Evolutionary conservation across 805 yeast species (phyloP), one percentile per base, ranked within the genome.

Genomic region (Candida easanensis): DNA sequence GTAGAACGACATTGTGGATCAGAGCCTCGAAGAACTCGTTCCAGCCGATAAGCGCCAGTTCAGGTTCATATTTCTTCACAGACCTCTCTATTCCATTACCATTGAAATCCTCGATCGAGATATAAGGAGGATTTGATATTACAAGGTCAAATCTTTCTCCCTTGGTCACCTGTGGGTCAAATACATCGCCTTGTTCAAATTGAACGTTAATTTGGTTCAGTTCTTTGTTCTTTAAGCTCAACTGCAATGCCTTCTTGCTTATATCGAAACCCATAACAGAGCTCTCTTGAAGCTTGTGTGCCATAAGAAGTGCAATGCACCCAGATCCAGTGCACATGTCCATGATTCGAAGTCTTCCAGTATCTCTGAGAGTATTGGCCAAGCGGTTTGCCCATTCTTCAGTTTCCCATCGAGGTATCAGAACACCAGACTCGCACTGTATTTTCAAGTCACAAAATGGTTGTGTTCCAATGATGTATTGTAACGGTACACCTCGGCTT

Each of bases 341-440:
- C 8, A 84, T 49, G 2, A 81, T 62, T 2, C 44, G 53, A 18
- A 58, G 19, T 3, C 19, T 38, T 5, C 19, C 30, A n/a, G 21
- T 5, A 38, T 53, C 37, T 1, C 56, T 39, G 7, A 46, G 22
- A 8, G 48, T 46, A 0, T 18, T 15, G 13, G 67, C 62, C 17
- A 84, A 58, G 42, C 70, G 71, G 22, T 66, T 27, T 9, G 76
- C 68, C 97, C 97, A 91, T 56, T 88, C 96, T 60, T 91, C 98
- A 0, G 99, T 91, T 59, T 91, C 99, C 84, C 91, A 82, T 38
- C 99, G 65, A 0, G 99, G 98, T 21, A 91, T 90, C 46, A 91
- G 65, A 2, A 88, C 97, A 0, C 80, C 80, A 1, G 66, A 68
- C 22, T 62, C 54, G 54, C 96, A 87, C 20, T 54, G 44, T 4